Base-by-base conservation (phyloP, 805 yeast species). In the Allodekkera sacchari region DNA sequence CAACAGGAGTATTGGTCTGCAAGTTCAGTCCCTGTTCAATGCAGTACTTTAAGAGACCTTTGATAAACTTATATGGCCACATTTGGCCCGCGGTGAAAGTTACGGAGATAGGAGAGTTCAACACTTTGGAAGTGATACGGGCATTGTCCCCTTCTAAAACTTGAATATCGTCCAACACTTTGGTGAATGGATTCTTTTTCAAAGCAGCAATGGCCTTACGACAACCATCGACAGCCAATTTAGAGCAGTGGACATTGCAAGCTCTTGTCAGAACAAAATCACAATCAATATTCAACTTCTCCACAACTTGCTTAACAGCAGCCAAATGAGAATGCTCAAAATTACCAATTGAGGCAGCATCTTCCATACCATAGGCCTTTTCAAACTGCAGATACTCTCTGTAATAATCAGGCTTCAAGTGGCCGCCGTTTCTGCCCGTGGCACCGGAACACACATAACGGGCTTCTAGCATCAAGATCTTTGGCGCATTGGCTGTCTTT, bases 351-450 rank as follows among this genome's bases (percentile, higher is more conserved):
- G 54, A 57, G 3, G 64, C 62, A 18, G 57, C 66, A 15, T 53
- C 46, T 28, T 48, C 28, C 21, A 32, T 37, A 32, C 59, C 51
- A 30, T 48, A 45, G 31, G 38, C 36, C 2, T 19, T 25, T n/a
- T 32, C 41, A 22, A 38, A 42, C 3, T 19, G 18, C 4, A 35
- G 31, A 27, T 50, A 44, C 2, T 35, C 34, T 28, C 31, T 27
- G 35, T 51, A 47, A 11, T 36, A 28, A 26, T 44, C 47, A 7
- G 71, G 70, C 28, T 64, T 63, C 34, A 68, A 40, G 39, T 67
- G 73, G 3, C 73, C 73, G 15, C 73, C 72, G 36, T 67, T 67
- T 34, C 73, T 48, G 6, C 68, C 72, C 2, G 70, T 63, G 6
- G 72, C 73, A 14, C 53, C 57, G 7, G 57, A 50, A 30, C 60